Conservation (phyloP, 2,329 filamentous ascomycete species). For the Colletotrichum graminicola region DNA sequence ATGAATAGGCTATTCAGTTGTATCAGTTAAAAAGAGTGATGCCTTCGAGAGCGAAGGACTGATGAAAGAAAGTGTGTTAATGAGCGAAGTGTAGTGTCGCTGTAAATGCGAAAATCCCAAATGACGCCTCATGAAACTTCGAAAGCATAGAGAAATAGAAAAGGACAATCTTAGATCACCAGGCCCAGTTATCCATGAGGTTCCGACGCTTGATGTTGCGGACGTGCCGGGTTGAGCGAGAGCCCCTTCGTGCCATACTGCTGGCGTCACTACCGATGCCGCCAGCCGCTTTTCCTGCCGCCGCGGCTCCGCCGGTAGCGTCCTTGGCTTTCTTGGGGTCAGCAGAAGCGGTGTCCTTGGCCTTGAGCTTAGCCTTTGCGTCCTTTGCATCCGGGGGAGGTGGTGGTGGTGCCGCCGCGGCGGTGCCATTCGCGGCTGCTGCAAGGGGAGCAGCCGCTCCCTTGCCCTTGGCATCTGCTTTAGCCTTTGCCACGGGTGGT, state of each 20-base stretch:
- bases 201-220: constrained; percentile 28
- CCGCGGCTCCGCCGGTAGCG: constrained; percentile 9
- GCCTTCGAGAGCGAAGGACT: not conserved
- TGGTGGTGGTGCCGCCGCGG: not conserved
- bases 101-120: not conserved
- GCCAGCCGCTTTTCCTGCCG: constrained; percentile 12
- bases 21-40: not conserved
- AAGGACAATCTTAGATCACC: not conserved
- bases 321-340: constrained; percentile 33
- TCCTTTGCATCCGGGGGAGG: constrained; percentile 8
- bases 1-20: not conserved
- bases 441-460: not conserved
- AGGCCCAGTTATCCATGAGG: constrained; percentile 24
- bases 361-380: not conserved
- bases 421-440: constrained; percentile 22
- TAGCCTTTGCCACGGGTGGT: constrained; percentile 2
- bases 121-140: not conserved
- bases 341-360: constrained; percentile 7
- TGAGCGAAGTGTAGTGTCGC: not conserved
- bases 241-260: not conserved
- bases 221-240: not conserved
- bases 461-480: constrained; percentile 9
- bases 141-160: not conserved
- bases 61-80: not conserved
- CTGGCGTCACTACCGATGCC: not conserved